Evolutionary conservation across 345 rosid genomes (phyloP).

Genomic region (Pistacia vera): DNA sequence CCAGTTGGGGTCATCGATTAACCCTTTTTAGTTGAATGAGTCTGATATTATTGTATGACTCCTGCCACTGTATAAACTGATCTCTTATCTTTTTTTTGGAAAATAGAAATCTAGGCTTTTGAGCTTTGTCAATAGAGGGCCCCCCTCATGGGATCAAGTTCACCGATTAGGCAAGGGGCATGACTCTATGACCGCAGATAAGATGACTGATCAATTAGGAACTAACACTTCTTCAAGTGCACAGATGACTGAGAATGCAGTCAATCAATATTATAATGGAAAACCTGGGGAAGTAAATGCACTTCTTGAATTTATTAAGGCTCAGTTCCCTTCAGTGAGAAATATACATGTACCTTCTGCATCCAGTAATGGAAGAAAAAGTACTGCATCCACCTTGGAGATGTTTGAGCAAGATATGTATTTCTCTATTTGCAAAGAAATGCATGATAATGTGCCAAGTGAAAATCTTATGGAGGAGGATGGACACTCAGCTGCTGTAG

Average conservation of each 20-base stretch:
- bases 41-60: background rate
- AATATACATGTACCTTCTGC: conserved; percentile 40
- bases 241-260: conserved; percentile 50
- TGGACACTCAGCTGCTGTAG: conserved; percentile 31
- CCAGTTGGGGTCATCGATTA: conserved; percentile 7
- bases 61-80: conserved; percentile 12
- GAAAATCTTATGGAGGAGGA: conserved; percentile 31
- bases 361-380: conserved; percentile 45
- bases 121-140: conserved; percentile 73
- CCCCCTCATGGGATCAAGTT: conserved; percentile 69
- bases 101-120: conserved; percentile 85
- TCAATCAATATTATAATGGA: conserved; percentile 44
- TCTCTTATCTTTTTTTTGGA: conserved; percentile 20
- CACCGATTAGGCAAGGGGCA: conserved; percentile 40
- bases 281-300: conserved; percentile 47
- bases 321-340: conserved; percentile 48
- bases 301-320: conserved; percentile 57
- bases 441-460: conserved; percentile 29
- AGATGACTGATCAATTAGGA: conserved; percentile 37
- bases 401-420: conserved; percentile 70
- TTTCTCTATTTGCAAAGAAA: conserved; percentile 37
- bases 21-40: background rate
- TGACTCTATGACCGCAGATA: conserved; percentile 26
- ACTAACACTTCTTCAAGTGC: conserved; percentile 32
- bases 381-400: conserved; percentile 41